Evolutionary conservation across 352 stramenopile species (phyloP).

Genomic region (Phytophthora syringae): DNA sequence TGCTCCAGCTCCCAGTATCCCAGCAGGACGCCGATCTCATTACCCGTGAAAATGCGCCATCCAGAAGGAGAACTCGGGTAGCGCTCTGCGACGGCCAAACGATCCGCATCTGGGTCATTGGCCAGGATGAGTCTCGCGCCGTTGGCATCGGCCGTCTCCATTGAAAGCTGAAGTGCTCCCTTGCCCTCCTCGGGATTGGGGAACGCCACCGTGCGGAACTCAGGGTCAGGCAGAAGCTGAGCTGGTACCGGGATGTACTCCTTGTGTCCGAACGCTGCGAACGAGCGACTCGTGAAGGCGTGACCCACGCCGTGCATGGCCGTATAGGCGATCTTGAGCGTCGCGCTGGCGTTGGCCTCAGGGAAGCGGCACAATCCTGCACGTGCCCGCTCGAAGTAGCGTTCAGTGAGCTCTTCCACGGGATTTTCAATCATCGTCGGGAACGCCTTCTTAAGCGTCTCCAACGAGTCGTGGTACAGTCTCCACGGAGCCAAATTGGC

Average conservation of each 20-base stretch:
- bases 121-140: slow-evolving; percentile 92
- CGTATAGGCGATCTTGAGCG: slow-evolving; percentile 93
- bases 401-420: slow-evolving; percentile 65
- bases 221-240: slow-evolving; percentile 94
- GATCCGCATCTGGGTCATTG: slow-evolving; percentile 99
- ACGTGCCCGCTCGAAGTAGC: slow-evolving; percentile 74
- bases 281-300: slow-evolving; percentile 91
- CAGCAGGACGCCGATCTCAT: slow-evolving; percentile 97
- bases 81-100: slow-evolving; percentile 95
- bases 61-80: slow-evolving; percentile 60
- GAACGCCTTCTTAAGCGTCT: slow-evolving; percentile 39
- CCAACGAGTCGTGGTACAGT: slow-evolving; percentile 59
- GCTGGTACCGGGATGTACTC: slow-evolving; percentile 86
- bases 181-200: slow-evolving; percentile 98
- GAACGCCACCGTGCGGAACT: slow-evolving; percentile 97
- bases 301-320: slow-evolving; percentile 99
- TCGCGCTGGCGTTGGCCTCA: slow-evolving; percentile 59
- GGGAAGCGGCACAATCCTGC: slow-evolving; percentile 69
- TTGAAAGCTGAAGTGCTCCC: slow-evolving; percentile 95
- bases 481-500: slow-evolving; percentile 91
- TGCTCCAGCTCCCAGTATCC: slow-evolving; percentile 92
- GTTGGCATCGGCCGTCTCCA: slow-evolving; percentile 83
- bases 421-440: slow-evolving; percentile 68
- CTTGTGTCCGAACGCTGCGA: slow-evolving; percentile 89
- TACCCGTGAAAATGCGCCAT: slow-evolving; percentile 98